Evolutionary conservation across 2,329 filamentous ascomycete genomes (phyloP).

Genomic region (Sarocladium brachiariae): DNA sequence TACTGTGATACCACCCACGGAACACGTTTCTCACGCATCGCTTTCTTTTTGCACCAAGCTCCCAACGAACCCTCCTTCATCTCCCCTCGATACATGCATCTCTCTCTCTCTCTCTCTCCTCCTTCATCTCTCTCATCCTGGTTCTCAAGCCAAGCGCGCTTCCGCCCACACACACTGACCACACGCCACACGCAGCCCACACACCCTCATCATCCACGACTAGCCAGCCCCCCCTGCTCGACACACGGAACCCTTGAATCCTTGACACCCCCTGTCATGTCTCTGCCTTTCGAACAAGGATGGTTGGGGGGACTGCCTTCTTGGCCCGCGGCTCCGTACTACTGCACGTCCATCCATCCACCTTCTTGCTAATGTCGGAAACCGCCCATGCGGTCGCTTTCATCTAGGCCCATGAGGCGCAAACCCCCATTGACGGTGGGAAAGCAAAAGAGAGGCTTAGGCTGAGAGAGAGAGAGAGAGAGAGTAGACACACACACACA

Average conservation of each 20-base stretch:
- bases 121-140: background rate
- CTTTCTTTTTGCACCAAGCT: background rate
- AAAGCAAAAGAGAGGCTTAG: too few relatives aligned
- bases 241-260: too few relatives aligned
- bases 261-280: background rate
- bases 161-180: background rate
- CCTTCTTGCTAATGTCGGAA: too few relatives aligned
- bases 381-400: constrained; percentile 1
- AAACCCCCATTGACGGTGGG: too few relatives aligned
- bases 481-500: background rate
- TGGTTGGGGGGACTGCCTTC: background rate
- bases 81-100: background rate
- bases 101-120: background rate
- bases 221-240: too few relatives aligned
- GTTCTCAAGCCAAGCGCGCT: background rate
- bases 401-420: background rate
- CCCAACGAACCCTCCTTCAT: background rate
- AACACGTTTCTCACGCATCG: too few relatives aligned
- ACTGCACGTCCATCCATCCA: too few relatives aligned
- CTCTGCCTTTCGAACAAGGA: background rate
- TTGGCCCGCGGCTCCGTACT: constrained; percentile 5
- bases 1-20: too few relatives aligned
- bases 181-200: background rate
- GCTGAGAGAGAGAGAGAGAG: background rate
- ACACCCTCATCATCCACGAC: background rate